Base-by-base conservation (phyloP, 768 basidiomycete species). In the Gymnopilus junonius region DNA sequence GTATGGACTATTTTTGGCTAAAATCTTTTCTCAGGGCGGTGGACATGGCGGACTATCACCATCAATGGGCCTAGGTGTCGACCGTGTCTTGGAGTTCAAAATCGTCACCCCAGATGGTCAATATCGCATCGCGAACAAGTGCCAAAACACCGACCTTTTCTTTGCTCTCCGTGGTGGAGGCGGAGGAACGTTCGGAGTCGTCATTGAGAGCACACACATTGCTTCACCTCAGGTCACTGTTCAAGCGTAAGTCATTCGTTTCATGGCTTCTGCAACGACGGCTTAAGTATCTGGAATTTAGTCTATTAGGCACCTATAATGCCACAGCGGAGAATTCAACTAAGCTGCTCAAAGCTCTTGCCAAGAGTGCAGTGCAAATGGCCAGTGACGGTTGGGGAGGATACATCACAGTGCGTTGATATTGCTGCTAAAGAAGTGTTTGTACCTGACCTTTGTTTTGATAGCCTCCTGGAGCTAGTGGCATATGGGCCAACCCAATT, bases 161-260 rank as follows among this genome's bases (percentile, higher is more conserved):
- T 84, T 74, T 63, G 82, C 82, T 0, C 69, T 83, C 8, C 78
- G 82, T 29, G 82, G 83, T 5, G 82, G 71, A 17, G 74, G 74
- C 14, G 83, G 82, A 27, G 75, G 78, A 27, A 83, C 80, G 0
- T 83, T 78, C 54, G 76, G 75, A 31, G 74, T 76, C n/a, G 76
- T 83, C 34, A 50, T 76, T 2, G 72, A 74, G 55, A 65, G 63
- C 23, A 58, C 65, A 4, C 58, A 58, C 42, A 37, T 66, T 29
- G 68, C 61, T 20, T 59, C 60, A 20, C 68, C 68, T 4, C 60
- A 45, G n/a, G 55, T 66, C 17, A 66, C 63, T 32, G 32, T 66
- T 20, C 65, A 69, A 50, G 65, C 64, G 69, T 68, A 57, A 15
- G 66, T 56, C 2, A 4, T n/a, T 23, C 20, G 27, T 39, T 2